phyloP scores from a whole-genome alignment of 1,284 basidiomycete genomes.

The Boletus sp. region DNA sequence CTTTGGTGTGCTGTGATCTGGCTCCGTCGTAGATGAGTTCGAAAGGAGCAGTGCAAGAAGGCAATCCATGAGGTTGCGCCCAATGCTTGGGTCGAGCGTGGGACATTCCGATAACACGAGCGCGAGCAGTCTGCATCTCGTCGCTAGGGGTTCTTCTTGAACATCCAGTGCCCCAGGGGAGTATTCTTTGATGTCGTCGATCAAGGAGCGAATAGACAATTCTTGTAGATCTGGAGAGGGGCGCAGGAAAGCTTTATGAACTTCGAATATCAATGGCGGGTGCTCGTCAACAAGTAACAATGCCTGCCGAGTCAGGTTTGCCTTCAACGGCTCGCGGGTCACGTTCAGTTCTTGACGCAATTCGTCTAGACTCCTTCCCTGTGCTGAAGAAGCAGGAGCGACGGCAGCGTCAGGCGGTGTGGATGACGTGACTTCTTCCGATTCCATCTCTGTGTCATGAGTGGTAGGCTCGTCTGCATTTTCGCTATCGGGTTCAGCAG shows the following conservation, averaged over 20 bases:
- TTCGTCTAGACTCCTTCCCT: constrained; percentile 54
- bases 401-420: constrained; percentile 10
- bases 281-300: constrained; percentile 84
- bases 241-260: constrained; percentile 76
- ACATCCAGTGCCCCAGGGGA: constrained; percentile 61
- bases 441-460: constrained; percentile 31
- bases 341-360: constrained; percentile 63
- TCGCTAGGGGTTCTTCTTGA: constrained; percentile 70
- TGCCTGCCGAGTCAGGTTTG: constrained; percentile 63
- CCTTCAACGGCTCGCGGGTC: constrained; percentile 63
- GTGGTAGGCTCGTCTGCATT: constrained; percentile 24
- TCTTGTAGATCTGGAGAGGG: constrained; percentile 56
- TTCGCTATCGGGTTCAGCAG: constrained; percentile 27
- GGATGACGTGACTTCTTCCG: constrained; percentile 24
- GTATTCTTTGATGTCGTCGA: constrained; percentile 71
- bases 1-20: constrained; percentile 56
- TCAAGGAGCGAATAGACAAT: constrained; percentile 58
- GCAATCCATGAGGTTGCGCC: constrained; percentile 57
- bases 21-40: constrained; percentile 46
- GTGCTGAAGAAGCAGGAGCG: constrained; percentile 19
- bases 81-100: constrained; percentile 47
- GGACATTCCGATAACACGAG: constrained; percentile 76
- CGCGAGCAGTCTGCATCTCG: constrained; percentile 83
- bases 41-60: constrained; percentile 64
- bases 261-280: constrained; percentile 85